Base-by-base conservation (phyloP, 2,329 filamentous ascomycete genomes). In the Clarireedia sp. region DNA sequence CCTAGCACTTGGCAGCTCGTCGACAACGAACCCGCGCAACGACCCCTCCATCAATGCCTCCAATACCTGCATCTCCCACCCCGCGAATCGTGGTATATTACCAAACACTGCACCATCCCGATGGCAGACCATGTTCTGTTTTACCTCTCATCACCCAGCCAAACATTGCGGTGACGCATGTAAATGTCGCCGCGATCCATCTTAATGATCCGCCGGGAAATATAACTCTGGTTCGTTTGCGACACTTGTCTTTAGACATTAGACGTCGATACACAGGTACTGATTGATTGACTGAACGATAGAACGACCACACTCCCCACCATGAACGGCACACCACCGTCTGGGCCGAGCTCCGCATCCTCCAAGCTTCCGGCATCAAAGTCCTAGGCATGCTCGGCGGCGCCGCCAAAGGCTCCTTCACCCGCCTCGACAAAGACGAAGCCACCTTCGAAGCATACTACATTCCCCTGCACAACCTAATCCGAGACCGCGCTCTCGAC, bases 351-450 rank as follows among this genome's bases (percentile, higher is more conserved):
- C 80, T 89, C 8, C 77, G 79, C 7, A 74, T 83, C 60, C 73
- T 96, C 5, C 86, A 94, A 68, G 79, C 79, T 2, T 77, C 78
- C 6, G 90, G 90, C 43, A 78, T 96, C 60, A 90, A 86, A 64
- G 82, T 96, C 12, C 77, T 95, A 68, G 89, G 82, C 54, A 94
- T 96, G 88, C 76, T 96, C 1, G 91, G 91, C 40, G 91, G 91
- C 16, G 90, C 90, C 2, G 90, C 89, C 0, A 78, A 79, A 57
- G 91, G 90, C 10, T 86, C 83, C 12, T 96, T 81, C 67, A 73
- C 76, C 48, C 76, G 80, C 54, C 73, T 85, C 17, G 71, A 72
- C 55, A 78, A 84, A 3, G 80, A 81, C 55, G 71, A 73, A 26
- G 73, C 78, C 51, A 73, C 76, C 23, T 95, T 95, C 66, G 87